Conservation (phyloP, 805 yeast species). For the Phaffomyces thermotolerans region DNA sequence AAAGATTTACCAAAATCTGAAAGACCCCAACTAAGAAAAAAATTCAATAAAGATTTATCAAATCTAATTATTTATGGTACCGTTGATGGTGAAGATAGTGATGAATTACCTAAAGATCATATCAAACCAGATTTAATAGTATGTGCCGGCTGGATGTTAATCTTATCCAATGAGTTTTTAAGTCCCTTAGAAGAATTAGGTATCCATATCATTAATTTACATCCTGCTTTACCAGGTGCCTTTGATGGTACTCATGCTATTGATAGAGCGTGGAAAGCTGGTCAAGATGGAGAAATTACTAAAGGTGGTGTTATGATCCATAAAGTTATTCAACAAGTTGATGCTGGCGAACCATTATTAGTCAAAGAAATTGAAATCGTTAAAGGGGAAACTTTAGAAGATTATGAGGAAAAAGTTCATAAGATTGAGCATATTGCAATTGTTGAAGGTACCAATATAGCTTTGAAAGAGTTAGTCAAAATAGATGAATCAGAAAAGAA, state of each 20-base stretch:
- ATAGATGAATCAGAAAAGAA: not conserved
- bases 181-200: conserved; percentile 50
- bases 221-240: conserved; percentile 95
- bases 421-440: conserved; percentile 81
- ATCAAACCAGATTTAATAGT: conserved; percentile 76
- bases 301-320: conserved; percentile 96
- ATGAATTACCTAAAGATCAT: conserved; percentile 22
- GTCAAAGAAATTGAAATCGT: conserved; percentile 69
- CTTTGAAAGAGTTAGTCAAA: conserved; percentile 29
- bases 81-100: conserved; percentile 26
- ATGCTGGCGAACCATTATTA: conserved; percentile 82
- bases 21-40: conserved; percentile 55
- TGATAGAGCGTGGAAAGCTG: conserved; percentile 93
- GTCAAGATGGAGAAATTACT: conserved; percentile 69
- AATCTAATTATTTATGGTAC: conserved; percentile 48
- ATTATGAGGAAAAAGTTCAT: conserved; percentile 80
- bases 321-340: conserved; percentile 93
- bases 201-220: conserved; percentile 83
- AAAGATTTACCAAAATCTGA: conserved; percentile 65
- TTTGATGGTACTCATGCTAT: conserved; percentile 97
- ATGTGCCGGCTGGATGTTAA: conserved; percentile 98
- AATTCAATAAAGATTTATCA: conserved; percentile 77
- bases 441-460: conserved; percentile 79
- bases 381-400: conserved; percentile 70
- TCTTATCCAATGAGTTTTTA: conserved; percentile 71